Conservation (phyloP, 306 rosid genomes). For the Rosa chinensis region DNA sequence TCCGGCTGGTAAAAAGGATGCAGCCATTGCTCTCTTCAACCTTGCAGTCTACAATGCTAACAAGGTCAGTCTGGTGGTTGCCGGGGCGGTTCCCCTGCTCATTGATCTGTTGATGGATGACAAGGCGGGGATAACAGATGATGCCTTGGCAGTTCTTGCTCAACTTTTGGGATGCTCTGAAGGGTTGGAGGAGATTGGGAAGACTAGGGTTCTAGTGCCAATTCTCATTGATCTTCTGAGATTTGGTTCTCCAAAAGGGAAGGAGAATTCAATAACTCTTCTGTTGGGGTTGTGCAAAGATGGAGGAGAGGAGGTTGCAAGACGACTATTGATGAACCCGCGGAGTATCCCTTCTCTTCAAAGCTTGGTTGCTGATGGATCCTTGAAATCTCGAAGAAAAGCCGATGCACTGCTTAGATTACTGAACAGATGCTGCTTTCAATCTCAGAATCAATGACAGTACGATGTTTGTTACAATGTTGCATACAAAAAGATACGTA, state of each 20-base stretch:
- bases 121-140: conserved; percentile 81
- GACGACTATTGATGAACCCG: conserved; percentile 67
- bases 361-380: conserved; percentile 69
- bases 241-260: conserved; percentile 87
- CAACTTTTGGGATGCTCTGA: conserved; percentile 61
- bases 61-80: conserved; percentile 50
- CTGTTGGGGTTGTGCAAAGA: conserved; percentile 81
- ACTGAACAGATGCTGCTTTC: conserved; percentile 77
- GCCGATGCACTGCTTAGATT: conserved; percentile 83
- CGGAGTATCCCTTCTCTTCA: conserved; percentile 82
- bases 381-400: conserved; percentile 75
- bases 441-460: conserved; percentile 45
- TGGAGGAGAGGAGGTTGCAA: conserved; percentile 75
- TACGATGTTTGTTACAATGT: conserved; percentile 17
- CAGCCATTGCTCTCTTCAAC: conserved; percentile 72
- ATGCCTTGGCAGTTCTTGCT: conserved; percentile 66
- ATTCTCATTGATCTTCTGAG: conserved; percentile 84
- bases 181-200: conserved; percentile 70
- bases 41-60: conserved; percentile 74
- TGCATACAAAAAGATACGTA: conserved; percentile 23
- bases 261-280: conserved; percentile 75
- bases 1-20: conserved; percentile 77
- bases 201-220: conserved; percentile 60
- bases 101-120: conserved; percentile 76
- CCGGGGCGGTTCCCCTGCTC: conserved; percentile 63